Evolutionary conservation across 2,329 filamentous ascomycete genomes (phyloP).

Genomic region (Onygenales sp.): DNA sequence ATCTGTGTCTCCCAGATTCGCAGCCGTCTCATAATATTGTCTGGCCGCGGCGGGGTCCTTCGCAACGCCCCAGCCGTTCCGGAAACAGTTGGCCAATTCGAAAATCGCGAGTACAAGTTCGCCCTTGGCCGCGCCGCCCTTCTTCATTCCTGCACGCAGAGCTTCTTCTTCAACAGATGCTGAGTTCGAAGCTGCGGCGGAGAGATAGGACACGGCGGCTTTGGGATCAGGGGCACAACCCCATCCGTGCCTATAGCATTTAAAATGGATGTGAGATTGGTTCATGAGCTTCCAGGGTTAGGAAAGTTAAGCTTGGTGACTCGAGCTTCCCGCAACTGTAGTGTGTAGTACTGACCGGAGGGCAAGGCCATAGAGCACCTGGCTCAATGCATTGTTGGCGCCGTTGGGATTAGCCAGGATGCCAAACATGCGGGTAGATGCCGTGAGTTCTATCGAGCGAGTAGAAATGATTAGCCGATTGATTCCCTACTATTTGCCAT

Average conservation of each 20-base stretch:
- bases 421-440: conserved; percentile 78
- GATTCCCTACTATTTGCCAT: neutral
- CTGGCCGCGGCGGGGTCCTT: conserved; percentile 77
- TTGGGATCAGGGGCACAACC: conserved; percentile 65
- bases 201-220: conserved; percentile 73
- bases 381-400: conserved; percentile 84
- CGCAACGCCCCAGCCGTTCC: conserved; percentile 85
- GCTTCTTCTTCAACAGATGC: conserved; percentile 79
- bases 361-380: conserved; percentile 91
- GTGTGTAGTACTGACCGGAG: conserved; percentile 52
- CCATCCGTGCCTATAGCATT: conserved; percentile 69
- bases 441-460: conserved; percentile 49
- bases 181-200: conserved; percentile 80
- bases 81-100: conserved; percentile 68
- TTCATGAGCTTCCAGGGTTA: conserved; percentile 1
- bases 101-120: conserved; percentile 95
- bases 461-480: conserved; percentile 4
- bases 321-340: too few relatives aligned
- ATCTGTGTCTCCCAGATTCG: conserved; percentile 91
- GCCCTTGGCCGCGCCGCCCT: conserved; percentile 88
- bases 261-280: conserved; percentile 13
- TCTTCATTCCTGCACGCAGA: conserved; percentile 77
- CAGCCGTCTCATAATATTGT: conserved; percentile 94
- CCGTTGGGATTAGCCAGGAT: conserved; percentile 72
- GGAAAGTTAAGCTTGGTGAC: neutral